A percentile compares a stretch with the other conserved stretches of the same genome.
Conservation (phyloP, 225 moss, liverwort and hornwort species). For the Antitrichia curtipendula region DNA sequence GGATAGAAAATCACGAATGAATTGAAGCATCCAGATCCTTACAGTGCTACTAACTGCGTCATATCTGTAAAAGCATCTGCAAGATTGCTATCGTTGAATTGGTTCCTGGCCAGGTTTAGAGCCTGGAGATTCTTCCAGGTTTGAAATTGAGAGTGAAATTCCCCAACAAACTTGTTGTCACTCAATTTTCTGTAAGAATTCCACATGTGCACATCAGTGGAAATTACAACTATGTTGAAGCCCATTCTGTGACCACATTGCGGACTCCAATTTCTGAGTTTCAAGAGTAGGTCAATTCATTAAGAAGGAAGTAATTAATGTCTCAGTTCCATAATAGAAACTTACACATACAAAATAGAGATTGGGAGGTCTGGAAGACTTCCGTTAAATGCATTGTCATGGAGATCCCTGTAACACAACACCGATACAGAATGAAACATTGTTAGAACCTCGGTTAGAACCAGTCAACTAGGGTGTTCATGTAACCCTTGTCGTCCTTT, state of each 20-base stretch:
- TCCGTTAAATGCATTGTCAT: neutral
- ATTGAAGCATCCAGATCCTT: neutral
- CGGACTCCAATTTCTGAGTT: neutral
- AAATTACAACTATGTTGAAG: neutral
- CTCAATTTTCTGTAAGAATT: neutral
- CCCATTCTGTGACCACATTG: neutral
- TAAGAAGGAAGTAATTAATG: neutral
- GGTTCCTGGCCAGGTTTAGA: neutral
- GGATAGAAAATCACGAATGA: neutral
- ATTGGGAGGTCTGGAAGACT: neutral
- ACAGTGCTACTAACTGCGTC: neutral
- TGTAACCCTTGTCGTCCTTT: neutral
- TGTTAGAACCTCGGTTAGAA: neutral
- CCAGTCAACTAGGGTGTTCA: neutral
- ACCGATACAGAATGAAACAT: neutral
- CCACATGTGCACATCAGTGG: neutral
- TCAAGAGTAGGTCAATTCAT: neutral
- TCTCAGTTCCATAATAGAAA: neutral
- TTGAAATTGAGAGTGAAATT: neutral
- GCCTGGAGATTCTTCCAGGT: neutral
- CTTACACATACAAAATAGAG: neutral
- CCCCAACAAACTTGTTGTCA: neutral
- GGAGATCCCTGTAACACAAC: neutral
- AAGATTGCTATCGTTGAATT: neutral
- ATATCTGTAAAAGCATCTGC: neutral